Evolutionary conservation across 495 filamentous ascomycete genomes (phyloP), one percentile per base, ranked within the genome.

Genomic region (Opeltia flavorubescens): DNA sequence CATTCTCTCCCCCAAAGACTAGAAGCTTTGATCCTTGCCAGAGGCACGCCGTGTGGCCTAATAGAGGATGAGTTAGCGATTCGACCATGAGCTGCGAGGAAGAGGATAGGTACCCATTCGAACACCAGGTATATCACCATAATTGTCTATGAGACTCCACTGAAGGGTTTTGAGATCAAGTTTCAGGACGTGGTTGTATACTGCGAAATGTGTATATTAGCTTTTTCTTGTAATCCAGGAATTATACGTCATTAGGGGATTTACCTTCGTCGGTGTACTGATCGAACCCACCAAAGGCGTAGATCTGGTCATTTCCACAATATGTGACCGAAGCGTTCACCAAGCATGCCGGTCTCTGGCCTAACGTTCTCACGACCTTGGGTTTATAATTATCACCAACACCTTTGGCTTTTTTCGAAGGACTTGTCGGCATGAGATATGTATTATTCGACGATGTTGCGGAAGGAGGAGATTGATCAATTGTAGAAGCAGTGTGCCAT

Each of bases 221-320:
- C 31, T 21, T 55, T 54, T 46, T 55, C 49, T 18, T 29, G 34
- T 54, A 43, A 25, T 23, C 50, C 44, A 47, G 46, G 6, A 9
- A 39, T 24, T 20, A 13, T 17, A 18, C 9, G 23, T 15, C 42
- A 20, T n/a, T 18, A 29, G 29, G 40, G 15, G 24, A 15, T 52
- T 55, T 48, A 80, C 80, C 80, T 72, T 98, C 91, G 62, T 98
- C 91, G 7, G 91, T 96, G 59, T 91, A 96, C 60, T 95, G 89
- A 59, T 98, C 91, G 55, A 98, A 98, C n/a, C 91, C 91, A 11
- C 91, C 91, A 66, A 98, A 98, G 23, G 89, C 91, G 65, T 95
- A 95, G 54, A 98, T 95, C 59, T 84, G 78, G 65, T 95, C 88
- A 62, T 94, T 85, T 38, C 86, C 86, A 58, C 89, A 94, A 63